Percentiles rank a stretch among this genome's conserved stretches.
These are phyloP conservation scores for Xylaria palmicola DNA, from an alignment of 495 filamentous ascomycete genomes.

Conservation along the genomic window DNA sequence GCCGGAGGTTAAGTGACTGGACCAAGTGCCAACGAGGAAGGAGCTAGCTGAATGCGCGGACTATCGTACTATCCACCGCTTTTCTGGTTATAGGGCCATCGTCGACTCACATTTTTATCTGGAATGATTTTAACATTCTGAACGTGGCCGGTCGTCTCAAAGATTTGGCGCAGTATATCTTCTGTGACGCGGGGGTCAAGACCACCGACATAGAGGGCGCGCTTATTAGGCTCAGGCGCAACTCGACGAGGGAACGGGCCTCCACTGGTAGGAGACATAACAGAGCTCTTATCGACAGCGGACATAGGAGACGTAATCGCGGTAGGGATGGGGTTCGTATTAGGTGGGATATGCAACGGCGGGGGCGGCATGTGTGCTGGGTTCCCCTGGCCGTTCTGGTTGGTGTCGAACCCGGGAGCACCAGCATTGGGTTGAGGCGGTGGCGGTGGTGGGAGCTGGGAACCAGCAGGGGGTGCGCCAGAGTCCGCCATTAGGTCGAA, in stretches of 20 bases:
- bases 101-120: constrained; percentile 83
- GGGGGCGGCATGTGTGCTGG: constrained; percentile 90
- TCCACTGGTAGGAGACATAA: constrained; percentile 79
- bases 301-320: constrained; percentile 88
- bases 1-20: constrained; percentile 17
- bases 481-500: constrained; percentile 65
- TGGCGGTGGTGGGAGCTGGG: constrained; percentile 63
- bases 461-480: constrained; percentile 51
- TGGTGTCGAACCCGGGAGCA: constrained; percentile 68
- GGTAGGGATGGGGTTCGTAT: constrained; percentile 92
- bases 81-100: constrained; percentile 17
- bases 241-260: constrained; percentile 85
- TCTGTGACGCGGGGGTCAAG: constrained; percentile 95
- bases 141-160: constrained; percentile 97
- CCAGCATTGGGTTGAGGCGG: constrained; percentile 65
- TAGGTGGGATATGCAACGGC: constrained; percentile 91
- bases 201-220: constrained; percentile 93
- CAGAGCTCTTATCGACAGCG: constrained; percentile 55
- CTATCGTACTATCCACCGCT: background rate
- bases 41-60: too few relatives aligned
- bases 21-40: too few relatives aligned
- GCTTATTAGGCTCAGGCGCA: constrained; percentile 97
- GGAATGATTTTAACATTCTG: constrained; percentile 99
- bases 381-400: constrained; percentile 65
- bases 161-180: constrained; percentile 95